Base-by-base conservation (phyloP, 176 grass and related monocot genomes). In the Coix lacrymajobi region DNA sequence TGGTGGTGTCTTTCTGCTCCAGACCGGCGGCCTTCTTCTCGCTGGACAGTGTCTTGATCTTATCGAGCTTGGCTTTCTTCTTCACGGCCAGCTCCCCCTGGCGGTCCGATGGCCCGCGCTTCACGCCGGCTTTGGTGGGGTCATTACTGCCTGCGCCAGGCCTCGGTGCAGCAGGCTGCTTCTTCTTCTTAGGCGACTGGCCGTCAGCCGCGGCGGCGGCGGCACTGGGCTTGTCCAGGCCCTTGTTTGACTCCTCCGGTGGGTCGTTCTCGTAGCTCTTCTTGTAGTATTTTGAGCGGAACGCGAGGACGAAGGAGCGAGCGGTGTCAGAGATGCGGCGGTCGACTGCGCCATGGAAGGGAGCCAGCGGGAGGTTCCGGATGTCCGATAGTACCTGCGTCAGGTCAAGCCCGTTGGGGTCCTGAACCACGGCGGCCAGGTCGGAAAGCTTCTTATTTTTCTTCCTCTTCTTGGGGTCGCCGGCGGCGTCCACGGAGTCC, bases 41-140 rank as follows among this genome's bases (percentile, higher is more conserved):
- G 1, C 4, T 69, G 4, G 91, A 24, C 74, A 96, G 62, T 13
- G 83, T 30, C 80, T 91, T 96, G 20, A 99, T 87, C 71, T 94
- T 90, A 32, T 92, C 80, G 19, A 99, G 86, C 83, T 94, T 99
- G 77, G 86, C 91, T 71, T 85, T 87, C 75, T 93, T 93, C 89
- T 99, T 96, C 37, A 73, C 44, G 56, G 25, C 78, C 73, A 92
- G 31, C 75, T 99, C 97, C 48, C 93, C 93, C 79, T 92, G 93
- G 0, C 93, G 80, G 38, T 99, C 87, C 6, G 91, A 94, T 0
- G 89, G 93, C 13, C 44, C 89, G 11, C 93, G 87, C 75, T 96
- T 99, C 40, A 88, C 72, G 66, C 91, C 87, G 60, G 69, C 82
- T 44, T 62, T 89, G 7, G 83, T 70, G 60, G 85, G 76, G 58